Base-by-base conservation (phyloP, 2,329 filamentous ascomycete species). In the Kalmusia sp. region DNA sequence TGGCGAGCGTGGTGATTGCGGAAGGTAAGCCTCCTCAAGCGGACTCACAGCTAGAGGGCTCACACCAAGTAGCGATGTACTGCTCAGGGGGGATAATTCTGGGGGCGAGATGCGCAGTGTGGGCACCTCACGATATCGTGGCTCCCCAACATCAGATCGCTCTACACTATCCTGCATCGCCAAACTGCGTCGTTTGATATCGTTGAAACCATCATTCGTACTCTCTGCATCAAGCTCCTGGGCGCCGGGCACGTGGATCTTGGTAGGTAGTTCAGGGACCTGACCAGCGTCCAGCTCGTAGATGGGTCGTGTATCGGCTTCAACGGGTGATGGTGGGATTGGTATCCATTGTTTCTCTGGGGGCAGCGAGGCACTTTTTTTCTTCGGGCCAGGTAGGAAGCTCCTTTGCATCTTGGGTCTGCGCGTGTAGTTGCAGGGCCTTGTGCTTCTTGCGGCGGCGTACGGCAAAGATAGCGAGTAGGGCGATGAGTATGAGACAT, bases 201-300 rank as follows among this genome's bases (percentile, higher is more conserved):
- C 33, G 15, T 27, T 37, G 9, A 11, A 7, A 5, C 14, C 25
- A 9, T 37, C 30, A 7, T 30, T 21, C 27, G 38, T 22, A 30
- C 37, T 49, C 15, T 41, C 48, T 5, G 51, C 51, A 7, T 62
- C 59, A 19, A 64, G 41, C 45, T 64, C 62, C 41, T 64, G 62
- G 11, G 40, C 40, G 3, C 31, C 31, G 9, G 24, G 22, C 3
- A 41, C 53, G 37, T 61, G 47, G 8, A 50, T 53, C 15, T 52
- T 51, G 12, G 55, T 58, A 17, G 63, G 61, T 12, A 68, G 37
- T 43, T 68, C 65, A 8, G 65, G 62, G 6, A 65, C 50, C 4
- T 34, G 54, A 33, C 52, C 55, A 19, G 58, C 64, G 9, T 63
- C 63, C 8, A 68, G 49, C 41, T 68, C 65, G 38, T 68, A 57